Conservation (phyloP, 768 basidiomycete genomes). For the Lactifluus volemus region DNA sequence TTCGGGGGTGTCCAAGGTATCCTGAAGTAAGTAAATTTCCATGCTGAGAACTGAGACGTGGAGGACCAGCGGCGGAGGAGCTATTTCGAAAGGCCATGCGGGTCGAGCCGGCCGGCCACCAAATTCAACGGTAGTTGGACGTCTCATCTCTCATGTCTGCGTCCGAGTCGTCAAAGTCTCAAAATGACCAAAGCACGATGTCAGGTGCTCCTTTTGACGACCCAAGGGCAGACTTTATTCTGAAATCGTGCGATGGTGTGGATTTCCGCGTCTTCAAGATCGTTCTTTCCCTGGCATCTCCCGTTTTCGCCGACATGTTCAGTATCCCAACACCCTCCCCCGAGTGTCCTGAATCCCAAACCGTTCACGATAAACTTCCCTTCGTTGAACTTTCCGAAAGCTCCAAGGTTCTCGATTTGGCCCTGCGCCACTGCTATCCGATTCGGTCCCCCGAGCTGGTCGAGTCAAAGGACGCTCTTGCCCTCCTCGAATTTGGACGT, state of each 20-base stretch:
- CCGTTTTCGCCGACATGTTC: slow-evolving; percentile 11
- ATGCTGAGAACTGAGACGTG: neutral
- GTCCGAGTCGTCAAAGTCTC: neutral
- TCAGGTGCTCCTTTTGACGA: slow-evolving; percentile 7
- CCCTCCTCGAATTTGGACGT: slow-evolving; percentile 6
- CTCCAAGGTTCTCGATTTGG: slow-evolving; percentile 1
- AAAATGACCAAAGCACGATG: neutral
- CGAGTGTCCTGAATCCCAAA: no score
- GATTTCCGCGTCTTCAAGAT: slow-evolving; percentile 6
- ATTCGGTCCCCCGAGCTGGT: neutral
- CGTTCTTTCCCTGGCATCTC: slow-evolving; percentile 6
- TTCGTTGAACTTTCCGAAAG: slow-evolving; percentile 1
- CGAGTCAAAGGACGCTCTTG: neutral
- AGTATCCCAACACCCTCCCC: neutral
- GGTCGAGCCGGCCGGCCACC: no score
- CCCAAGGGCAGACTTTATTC: neutral
- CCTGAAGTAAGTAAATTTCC: neutral
- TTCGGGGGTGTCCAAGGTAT: neutral
- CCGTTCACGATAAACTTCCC: neutral
- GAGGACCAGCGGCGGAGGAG: neutral
- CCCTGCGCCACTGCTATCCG: slow-evolving; percentile 13
- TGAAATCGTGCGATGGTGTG: neutral
- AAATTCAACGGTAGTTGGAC: no score
- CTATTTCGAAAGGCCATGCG: no score
- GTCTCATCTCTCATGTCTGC: neutral